Base-by-base conservation (phyloP, 164 flowering plant genomes). In the Tetrastigma voinierianum region DNA sequence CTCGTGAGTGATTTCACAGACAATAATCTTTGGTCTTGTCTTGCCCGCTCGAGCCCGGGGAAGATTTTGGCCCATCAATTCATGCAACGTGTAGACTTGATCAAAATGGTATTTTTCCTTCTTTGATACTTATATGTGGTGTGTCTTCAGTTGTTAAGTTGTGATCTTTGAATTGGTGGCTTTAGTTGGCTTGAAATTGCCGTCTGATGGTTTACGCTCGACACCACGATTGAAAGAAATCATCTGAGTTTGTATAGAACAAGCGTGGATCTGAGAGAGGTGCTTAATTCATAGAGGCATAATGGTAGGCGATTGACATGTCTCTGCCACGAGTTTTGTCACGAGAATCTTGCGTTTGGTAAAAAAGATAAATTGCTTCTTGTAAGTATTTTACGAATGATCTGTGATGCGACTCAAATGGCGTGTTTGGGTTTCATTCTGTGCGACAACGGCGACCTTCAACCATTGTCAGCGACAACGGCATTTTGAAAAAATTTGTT, bases 161-260 rank as follows among this genome's bases (percentile, higher is more conserved):
- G n/a, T n/a, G n/a, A n/a, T n/a, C n/a, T n/a, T n/a, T n/a, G 49
- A 67, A 32, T 13, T 10, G 1, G 90, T 88, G 21, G 93, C 87
- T n/a, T 86, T 87, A 0, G 83, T 83, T 88, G 93, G 93, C 90
- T 89, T 0, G 79, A 80, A 54, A 73, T 86, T 0, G 83, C 87
- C 70, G 59, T 88, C 84, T 46, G 86, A 72, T 84, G 79, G 11
- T 80, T 84, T 12, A 83, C 87, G 77, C 89, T 23, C 93, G 84
- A 70, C 18, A n/a, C 57, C 86, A 81, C 51, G n/a, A n/a, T 59
- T n/a, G n/a, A 74, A 74, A 2, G 99, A 95, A 65, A 75, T 95
- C 1, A 89, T 95, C 64, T 75, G n/a, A 91, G 90, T 76, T 86
- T 95, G 0, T 89, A 82, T 62, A 86, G 65, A 11, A 10, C 10